These are phyloP conservation scores for Ophiostoma novo-ulmi DNA, from an alignment of 2,329 filamentous ascomycete species.

Conservation along the genomic window DNA sequence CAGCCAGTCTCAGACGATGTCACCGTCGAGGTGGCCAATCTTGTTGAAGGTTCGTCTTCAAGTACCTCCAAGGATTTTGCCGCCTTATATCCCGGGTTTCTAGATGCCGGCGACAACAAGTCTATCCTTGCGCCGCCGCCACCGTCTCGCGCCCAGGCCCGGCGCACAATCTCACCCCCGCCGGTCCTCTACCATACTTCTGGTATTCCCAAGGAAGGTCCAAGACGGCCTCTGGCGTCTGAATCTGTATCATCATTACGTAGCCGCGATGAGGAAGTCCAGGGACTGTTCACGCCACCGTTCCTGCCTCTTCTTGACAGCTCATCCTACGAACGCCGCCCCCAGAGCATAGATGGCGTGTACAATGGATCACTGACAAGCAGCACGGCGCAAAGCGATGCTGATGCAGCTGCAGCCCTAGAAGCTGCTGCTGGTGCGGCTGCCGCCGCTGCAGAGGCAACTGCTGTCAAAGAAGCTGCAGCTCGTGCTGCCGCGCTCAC, in stretches of 20 bases:
- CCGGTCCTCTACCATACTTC: slow-evolving; percentile 40
- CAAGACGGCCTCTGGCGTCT: slow-evolving; percentile 24
- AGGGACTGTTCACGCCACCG: slow-evolving; percentile 57
- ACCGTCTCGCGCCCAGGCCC: slow-evolving; percentile 25
- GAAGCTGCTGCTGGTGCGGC: slow-evolving; percentile 3
- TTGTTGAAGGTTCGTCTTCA: slow-evolving; percentile 40
- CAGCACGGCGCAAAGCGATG: not conserved
- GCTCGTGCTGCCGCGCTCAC: slow-evolving; percentile 13
- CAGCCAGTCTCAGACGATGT: slow-evolving; percentile 44
- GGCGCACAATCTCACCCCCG: slow-evolving; percentile 35
- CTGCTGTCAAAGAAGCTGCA: slow-evolving; percentile 22
- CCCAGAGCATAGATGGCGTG: slow-evolving; percentile 25
- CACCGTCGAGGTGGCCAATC: slow-evolving; percentile 43
- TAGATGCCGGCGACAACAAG: slow-evolving; percentile 33
- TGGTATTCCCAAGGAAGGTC: slow-evolving; percentile 36
- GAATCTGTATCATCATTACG: slow-evolving; percentile 28
- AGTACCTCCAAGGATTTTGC: slow-evolving; percentile 42
- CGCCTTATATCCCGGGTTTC: slow-evolving; percentile 36
- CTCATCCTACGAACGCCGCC: slow-evolving; percentile 22
- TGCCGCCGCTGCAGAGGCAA: slow-evolving; percentile 22
- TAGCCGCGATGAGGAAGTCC: slow-evolving; percentile 53
- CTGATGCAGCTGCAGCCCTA: slow-evolving; percentile 20
- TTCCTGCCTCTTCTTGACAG: slow-evolving; percentile 59
- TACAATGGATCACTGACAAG: not conserved
- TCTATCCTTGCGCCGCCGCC: slow-evolving; percentile 21